Percentiles rank a stretch among this genome's conserved stretches.
These are phyloP conservation scores for Theileria orientalis DNA, from an alignment of 169 alveolate species.

Conservation along the genomic window DNA sequence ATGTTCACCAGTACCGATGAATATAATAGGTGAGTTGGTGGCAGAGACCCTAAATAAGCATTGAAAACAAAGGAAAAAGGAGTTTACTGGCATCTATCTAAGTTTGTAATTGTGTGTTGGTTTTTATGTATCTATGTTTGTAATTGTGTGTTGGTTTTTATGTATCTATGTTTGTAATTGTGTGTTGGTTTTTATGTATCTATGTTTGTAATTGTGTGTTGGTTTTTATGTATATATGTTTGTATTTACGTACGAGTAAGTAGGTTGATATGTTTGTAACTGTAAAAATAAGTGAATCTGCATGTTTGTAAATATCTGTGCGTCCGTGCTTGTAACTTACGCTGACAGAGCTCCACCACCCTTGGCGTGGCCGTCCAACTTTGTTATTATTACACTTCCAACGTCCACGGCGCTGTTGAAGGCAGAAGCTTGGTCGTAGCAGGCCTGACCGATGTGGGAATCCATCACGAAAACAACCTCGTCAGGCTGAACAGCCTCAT, in stretches of 20 bases:
- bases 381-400: slow-evolving; percentile 98
- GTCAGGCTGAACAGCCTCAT: slow-evolving; percentile 93
- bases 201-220: no score
- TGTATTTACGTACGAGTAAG: no score
- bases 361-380: slow-evolving; percentile 99
- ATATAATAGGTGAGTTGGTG: slow-evolving; percentile 90
- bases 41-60: slow-evolving; percentile 82
- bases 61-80: slow-evolving; percentile 61
- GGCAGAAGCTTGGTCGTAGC: slow-evolving; percentile 98
- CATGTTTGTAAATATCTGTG: neutral
- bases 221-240: no score
- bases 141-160: no score
- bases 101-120: no score
- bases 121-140: no score
- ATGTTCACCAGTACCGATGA: slow-evolving; percentile 99
- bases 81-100: no score
- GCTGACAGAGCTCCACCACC: slow-evolving; percentile 99
- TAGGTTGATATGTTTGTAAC: no score
- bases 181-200: no score
- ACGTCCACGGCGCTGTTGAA: slow-evolving; percentile 94
- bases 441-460: slow-evolving; percentile 98
- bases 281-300: no score
- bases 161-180: no score
- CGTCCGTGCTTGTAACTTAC: neutral
- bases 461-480: slow-evolving; percentile 97